Percentiles rank a stretch among this genome's conserved stretches.
Evolutionary conservation across 1,284 basidiomycete species (phyloP).

Genomic region (Porogramme epimiltina): DNA sequence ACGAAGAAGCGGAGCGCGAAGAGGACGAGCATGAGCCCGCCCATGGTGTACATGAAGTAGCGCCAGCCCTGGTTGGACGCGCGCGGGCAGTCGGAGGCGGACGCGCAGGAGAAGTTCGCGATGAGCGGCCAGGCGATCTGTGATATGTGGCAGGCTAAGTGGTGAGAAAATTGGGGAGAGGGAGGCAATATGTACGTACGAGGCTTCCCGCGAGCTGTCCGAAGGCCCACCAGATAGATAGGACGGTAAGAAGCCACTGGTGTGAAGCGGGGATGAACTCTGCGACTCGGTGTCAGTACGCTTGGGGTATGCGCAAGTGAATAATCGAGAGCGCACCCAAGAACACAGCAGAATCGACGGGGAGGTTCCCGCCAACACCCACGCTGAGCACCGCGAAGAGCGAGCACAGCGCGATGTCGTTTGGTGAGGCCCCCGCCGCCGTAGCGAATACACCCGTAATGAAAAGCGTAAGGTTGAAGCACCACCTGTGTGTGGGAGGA

Average conservation of each 20-base stretch:
- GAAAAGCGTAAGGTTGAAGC: conserved; percentile 76
- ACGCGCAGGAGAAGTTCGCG: conserved; percentile 58
- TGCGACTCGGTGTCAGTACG: conserved; percentile 20
- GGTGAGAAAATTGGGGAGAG: conserved; percentile 30
- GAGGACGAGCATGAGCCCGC: conserved; percentile 62
- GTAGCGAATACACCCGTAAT: conserved; percentile 71
- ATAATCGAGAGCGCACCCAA: conserved; percentile 49
- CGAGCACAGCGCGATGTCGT: conserved; percentile 52
- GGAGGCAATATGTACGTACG: conserved; percentile 35
- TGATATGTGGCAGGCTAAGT: conserved; percentile 2
- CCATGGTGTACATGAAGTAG: conserved; percentile 65
- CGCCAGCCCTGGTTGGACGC: conserved; percentile 72
- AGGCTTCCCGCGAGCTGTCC: conserved; percentile 61
- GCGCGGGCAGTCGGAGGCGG: conserved; percentile 42
- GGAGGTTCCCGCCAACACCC: conserved; percentile 73
- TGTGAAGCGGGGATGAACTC: conserved; percentile 63
- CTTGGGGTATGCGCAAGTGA: neutral
- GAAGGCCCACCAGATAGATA: conserved; percentile 70
- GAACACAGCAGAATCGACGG: conserved; percentile 81
- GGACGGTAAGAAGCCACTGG: conserved; percentile 63
- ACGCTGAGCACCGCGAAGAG: conserved; percentile 59
- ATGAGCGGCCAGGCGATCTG: conserved; percentile 71
- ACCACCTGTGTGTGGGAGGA: conserved; percentile 44
- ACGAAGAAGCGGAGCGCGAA: conserved; percentile 72
- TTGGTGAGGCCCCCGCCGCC: conserved; percentile 59